Base-by-base conservation (phyloP, 176 grass and related monocot genomes). In the Cenchrus purpureus region DNA sequence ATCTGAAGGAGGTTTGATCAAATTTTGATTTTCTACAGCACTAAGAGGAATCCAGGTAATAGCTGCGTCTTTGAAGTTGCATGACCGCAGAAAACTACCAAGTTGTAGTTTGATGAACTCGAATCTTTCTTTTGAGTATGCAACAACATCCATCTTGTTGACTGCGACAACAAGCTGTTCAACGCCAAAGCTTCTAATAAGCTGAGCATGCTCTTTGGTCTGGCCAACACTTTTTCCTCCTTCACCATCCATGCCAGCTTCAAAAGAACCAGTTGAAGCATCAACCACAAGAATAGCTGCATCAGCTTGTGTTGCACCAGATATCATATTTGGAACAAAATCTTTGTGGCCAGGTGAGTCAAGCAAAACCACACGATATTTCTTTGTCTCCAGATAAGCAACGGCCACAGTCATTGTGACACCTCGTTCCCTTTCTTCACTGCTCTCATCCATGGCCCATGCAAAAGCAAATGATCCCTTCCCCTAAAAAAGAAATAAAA, bases 261-360 rank as follows among this genome's bases (percentile, higher is more conserved):
- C 96, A 87, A 98, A 98, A 66, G 93, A 95, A 82, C 96, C 93
- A 78, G 71, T 89, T 65, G 87, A 92, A 82, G 96, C 96, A 92
- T 98, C 96, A 74, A 98, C 70, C 60, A 98, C 93, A 78, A 98
- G 96, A 92, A 98, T 83, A 69, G 93, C 91, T 71, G 91, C 96
- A 94, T 98, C 96, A 81, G 96, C 96, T 85, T 98, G 96, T 43
- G 91, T 92, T 58, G 96, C 96, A 85, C 96, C 96, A 79, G 96
- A 98, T 78, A 98, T 98, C 93, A 98, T 90, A 92, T 95, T 98
- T 42, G 96, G 96, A 69, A 98, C 93, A 67, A 98, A 98, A 89
- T 98, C 96, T 87, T 91, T 98, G 88, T 98, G 96, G 19, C 96
- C 96, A 55, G 96, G 96, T 10, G 96, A 98, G 64, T 98, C 93